Base-by-base conservation (phyloP, 2,329 filamentous ascomycete genomes). In the Zymoseptoria pseudotritici region DNA sequence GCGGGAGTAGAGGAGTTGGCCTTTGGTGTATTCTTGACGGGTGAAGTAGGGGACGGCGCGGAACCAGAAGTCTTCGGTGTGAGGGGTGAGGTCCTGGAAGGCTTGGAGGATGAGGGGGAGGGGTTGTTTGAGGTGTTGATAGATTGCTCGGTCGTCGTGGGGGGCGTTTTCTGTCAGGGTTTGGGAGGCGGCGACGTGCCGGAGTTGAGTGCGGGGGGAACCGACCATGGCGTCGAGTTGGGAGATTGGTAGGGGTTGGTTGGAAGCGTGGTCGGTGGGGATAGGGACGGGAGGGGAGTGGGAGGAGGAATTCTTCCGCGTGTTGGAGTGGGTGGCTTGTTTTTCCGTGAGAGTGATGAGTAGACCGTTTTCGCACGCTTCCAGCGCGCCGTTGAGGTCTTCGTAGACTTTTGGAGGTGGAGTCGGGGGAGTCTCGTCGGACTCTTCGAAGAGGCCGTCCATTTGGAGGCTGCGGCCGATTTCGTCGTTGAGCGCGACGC, bases 61-160 rank as follows among this genome's bases (percentile, higher is more conserved):
- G 74, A 92, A 93, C 94, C 94, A 99, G 72, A 97, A 97, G 74
- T 97, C 92, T 73, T 96, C 91, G 70, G 93, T 94, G 73, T 89
- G 86, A 56, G 85, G 80, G 56, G 90, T 95, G 11, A 97, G 79
- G 52, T 91, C 89, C 71, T 94, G 88, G 77, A 99, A 97, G n/a
- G 94, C 90, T 72, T 97, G 93, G 22, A 99, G 82, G 74, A 99
- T 90, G 53, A 99, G 84, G 1, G 90, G 89, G 7, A 97, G 83
- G 0, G 94, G 94, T 71, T 97, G 91, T 65, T 89, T 90, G 73
- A 97, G 95, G 66, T 86, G 85, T 69, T 88, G 86, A 89, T 92
- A 97, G 70, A 17, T 11, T 3, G 36, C 36, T 11, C 36, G 36
- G 36, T 13, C 11, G 1, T 82, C 78, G 55, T 82, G 76, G 9